These are phyloP conservation scores for Colletotrichum simmondsii DNA, from an alignment of 2,329 filamentous ascomycete genomes.

Conservation along the genomic window DNA sequence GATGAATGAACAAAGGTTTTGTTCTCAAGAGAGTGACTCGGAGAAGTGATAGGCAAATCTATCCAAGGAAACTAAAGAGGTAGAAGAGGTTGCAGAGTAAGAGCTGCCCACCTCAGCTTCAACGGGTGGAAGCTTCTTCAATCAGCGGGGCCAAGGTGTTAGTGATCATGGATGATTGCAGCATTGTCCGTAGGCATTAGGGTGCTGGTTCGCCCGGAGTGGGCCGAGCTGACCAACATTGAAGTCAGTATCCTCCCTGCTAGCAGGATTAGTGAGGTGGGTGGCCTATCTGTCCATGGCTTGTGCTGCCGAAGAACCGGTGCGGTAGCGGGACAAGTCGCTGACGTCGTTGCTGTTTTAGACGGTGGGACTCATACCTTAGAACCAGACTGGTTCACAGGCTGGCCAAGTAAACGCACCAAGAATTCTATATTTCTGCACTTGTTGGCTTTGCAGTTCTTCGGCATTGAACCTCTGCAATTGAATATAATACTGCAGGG, in stretches of 20 bases:
- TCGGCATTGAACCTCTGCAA: background rate
- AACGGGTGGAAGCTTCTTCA: constrained; percentile 3
- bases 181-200: background rate
- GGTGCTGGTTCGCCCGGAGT: constrained; percentile 26
- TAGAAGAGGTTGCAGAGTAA: background rate
- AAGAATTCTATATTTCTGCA: background rate
- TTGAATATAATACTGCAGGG: no score
- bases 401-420: background rate
- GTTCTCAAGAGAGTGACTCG: background rate
- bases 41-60: background rate
- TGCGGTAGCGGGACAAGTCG: background rate
- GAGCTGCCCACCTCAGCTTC: background rate
- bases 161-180: constrained; percentile 32
- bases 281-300: constrained; percentile 3
- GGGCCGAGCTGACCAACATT: constrained; percentile 17
- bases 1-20: background rate
- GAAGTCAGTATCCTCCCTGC: background rate
- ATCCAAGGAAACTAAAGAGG: background rate
- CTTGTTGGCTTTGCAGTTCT: background rate
- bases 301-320: background rate
- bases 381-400: background rate
- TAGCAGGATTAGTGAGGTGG: constrained; percentile 1
- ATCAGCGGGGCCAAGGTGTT: constrained; percentile 9
- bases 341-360: constrained; percentile 20
- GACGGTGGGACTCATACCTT: background rate